Evolutionary conservation across 257 asterid genomes (phyloP).

Genomic region (Gentiana straminea): DNA sequence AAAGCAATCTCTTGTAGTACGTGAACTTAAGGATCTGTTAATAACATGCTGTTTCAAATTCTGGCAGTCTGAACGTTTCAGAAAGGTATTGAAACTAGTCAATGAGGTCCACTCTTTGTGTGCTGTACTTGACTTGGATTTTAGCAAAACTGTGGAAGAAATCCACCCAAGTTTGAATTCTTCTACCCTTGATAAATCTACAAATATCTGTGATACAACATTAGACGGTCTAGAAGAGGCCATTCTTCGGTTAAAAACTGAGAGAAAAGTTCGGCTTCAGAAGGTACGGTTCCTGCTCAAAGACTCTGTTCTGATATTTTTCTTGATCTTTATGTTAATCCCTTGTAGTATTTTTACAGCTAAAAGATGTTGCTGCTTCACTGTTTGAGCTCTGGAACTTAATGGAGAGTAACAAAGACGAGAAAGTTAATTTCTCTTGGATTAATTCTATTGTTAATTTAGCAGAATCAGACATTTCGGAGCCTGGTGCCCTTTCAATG

Average conservation of each 20-base stretch:
- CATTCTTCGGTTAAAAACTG: slow-evolving; percentile 52
- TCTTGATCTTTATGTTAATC: slow-evolving; percentile 14
- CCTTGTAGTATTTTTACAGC: slow-evolving; percentile 36
- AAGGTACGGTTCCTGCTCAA: slow-evolving; percentile 41
- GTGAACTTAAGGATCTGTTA: too few species aligned
- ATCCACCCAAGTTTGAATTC: slow-evolving; percentile 83
- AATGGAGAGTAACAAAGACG: slow-evolving; percentile 68
- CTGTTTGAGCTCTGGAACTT: slow-evolving; percentile 81
- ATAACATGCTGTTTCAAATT: too few species aligned
- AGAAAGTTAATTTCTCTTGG: slow-evolving; percentile 41
- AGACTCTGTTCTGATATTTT: slow-evolving; percentile 4
- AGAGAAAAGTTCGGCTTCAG: slow-evolving; percentile 62
- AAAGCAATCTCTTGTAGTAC: background rate
- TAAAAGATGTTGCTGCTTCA: slow-evolving; percentile 61
- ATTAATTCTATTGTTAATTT: slow-evolving; percentile 44
- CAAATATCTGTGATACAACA: slow-evolving; percentile 69
- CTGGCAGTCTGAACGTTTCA: slow-evolving; percentile 76
- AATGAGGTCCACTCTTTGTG: slow-evolving; percentile 83
- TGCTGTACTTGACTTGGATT: slow-evolving; percentile 67
- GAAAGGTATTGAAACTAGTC: slow-evolving; percentile 63
- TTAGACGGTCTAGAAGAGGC: slow-evolving; percentile 75
- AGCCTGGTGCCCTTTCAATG: slow-evolving; percentile 57
- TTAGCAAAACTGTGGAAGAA: slow-evolving; percentile 61
- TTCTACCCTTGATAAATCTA: slow-evolving; percentile 46
- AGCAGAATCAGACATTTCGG: slow-evolving; percentile 54